Conservation (phyloP, 305 asterid genomes). For the Solanum hybrid region DNA sequence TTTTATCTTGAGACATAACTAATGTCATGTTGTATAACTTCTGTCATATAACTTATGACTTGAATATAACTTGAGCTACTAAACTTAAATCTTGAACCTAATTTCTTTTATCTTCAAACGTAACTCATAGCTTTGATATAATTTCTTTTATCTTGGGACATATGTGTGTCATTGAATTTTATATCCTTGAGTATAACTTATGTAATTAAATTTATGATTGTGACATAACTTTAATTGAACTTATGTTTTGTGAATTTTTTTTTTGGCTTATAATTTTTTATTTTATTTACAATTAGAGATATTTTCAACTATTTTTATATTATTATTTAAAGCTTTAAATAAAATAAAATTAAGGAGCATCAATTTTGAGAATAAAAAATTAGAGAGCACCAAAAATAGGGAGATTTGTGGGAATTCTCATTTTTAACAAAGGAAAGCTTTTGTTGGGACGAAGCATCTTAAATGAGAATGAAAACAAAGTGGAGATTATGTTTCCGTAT, state of each 20-base stretch:
- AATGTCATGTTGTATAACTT: background rate
- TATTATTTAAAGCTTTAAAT: background rate
- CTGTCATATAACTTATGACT: background rate
- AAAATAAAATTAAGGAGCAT: background rate
- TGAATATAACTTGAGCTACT: too few species aligned
- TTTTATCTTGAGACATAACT: background rate
- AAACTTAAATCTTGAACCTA: too few species aligned
- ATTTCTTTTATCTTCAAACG: too few species aligned
- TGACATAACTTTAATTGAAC: background rate
- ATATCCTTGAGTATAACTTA: too few species aligned
- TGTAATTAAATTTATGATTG: background rate
- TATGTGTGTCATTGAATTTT: too few species aligned
- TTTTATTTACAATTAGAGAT: background rate
- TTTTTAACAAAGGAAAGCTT: background rate
- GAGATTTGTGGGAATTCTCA: background rate
- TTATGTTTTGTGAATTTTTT: background rate
- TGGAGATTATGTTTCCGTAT: background rate
- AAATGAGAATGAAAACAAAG: background rate
- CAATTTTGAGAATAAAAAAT: background rate
- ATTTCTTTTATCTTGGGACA: too few species aligned
- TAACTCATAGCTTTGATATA: too few species aligned
- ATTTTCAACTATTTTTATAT: background rate
- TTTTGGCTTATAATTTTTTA: background rate
- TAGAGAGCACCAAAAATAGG: background rate
- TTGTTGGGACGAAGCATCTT: background rate